These are phyloP conservation scores for Chrysoporthe austroafricana DNA, from an alignment of 2,329 filamentous ascomycete genomes.

Conservation along the genomic window DNA sequence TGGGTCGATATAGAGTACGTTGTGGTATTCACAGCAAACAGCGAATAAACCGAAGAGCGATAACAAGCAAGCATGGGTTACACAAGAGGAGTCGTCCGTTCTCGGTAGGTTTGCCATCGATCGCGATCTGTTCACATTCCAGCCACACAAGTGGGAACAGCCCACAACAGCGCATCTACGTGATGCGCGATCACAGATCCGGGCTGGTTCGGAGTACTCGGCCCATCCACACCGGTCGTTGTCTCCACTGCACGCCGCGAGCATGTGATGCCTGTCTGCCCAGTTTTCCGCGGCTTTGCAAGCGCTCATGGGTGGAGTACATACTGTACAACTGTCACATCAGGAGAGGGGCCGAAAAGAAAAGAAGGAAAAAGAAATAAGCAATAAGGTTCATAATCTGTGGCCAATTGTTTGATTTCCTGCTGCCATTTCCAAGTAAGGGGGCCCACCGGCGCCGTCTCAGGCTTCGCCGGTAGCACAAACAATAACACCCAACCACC, in stretches of 20 bases:
- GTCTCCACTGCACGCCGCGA: conserved; percentile 1
- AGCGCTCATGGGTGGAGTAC: no score
- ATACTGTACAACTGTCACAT: neutral
- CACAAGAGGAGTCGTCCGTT: neutral
- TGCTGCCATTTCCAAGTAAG: no score
- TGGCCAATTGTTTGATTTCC: neutral
- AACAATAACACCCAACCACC: no score
- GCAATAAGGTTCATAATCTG: neutral
- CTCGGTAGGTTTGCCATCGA: neutral
- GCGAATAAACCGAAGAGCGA: neutral
- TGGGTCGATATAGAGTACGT: conserved; percentile 6
- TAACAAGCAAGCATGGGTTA: neutral
- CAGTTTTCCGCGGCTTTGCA: neutral
- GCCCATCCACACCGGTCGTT: neutral
- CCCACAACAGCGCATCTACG: neutral
- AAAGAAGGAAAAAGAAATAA: neutral
- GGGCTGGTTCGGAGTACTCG: neutral
- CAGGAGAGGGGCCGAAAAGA: neutral
- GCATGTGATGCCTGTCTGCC: neutral
- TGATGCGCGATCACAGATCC: neutral
- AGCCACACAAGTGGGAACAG: neutral
- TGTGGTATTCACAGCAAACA: conserved; percentile 3
- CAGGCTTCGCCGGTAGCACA: no score
- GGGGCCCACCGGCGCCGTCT: no score
- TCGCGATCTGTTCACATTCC: conserved; percentile 1